Evolutionary conservation across 345 rosid genomes (phyloP), one percentile per base, ranked within the genome.

Genomic region (Eucalyptus viminalis): DNA sequence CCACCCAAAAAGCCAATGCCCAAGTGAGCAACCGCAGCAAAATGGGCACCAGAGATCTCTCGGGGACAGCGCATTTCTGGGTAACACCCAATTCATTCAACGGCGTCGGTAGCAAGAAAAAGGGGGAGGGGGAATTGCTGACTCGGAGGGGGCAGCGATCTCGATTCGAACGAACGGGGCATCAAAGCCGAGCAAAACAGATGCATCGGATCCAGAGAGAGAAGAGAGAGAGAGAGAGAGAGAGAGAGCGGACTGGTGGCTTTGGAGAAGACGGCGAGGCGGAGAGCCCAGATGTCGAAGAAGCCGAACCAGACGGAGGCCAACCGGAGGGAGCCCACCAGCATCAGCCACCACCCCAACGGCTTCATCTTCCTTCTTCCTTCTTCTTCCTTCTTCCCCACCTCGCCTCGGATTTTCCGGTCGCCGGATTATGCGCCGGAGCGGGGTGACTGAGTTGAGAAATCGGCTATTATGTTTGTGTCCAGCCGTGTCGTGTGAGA

Each of bases 251-350:
- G 90, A 97, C 98, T 94, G 89, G 93, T 92, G 89, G 98, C 91
- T 21, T 92, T 93, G 92, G 99, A 97, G 96, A 95, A 97, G 92
- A 97, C 98, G 49, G 97, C 99, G 89, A 94, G 97, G 45, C 94
- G 93, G 89, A 97, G 98, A 92, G 98, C 97, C 97, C 97, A 94
- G 86, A 97, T 95, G 93, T 97, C 94, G 92, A 97, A 94, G 96
- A 97, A 97, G 58, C 99, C 99, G 91, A 97, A 96, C 98, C 98
- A 97, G 62, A 96, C 99, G 65, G 99, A 95, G n/a, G 95, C 96
- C 89, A 97, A 92, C 90, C 99, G 95, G 81, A 97, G 96, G 14
- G 94, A 93, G 65, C 98, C 99, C 88, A 96, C 96, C 89, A 97
- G 91, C 97, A 97, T 94, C 90, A 96, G 87, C 99, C 99, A 97